phyloP scores from a whole-genome alignment of 2,329 filamentous ascomycete genomes.

The Aspergillus bombycis region DNA sequence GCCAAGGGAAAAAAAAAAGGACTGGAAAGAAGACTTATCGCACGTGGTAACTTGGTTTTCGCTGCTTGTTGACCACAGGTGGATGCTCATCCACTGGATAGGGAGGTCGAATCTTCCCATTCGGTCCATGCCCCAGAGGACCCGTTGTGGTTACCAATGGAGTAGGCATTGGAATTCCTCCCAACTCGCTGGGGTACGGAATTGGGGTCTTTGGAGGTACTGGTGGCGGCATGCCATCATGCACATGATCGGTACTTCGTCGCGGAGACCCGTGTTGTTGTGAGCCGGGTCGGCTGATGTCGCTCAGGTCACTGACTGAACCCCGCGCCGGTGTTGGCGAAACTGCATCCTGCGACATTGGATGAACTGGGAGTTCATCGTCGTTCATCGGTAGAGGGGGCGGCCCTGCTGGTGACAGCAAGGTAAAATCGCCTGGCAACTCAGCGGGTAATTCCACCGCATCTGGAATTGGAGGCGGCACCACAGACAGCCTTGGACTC shows the following conservation, averaged over 20 bases:
- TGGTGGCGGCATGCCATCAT: conserved; percentile 60
- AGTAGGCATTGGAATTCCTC: conserved; percentile 39
- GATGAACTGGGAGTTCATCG: conserved; percentile 32
- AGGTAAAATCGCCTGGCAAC: conserved; percentile 41
- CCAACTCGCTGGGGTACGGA: conserved; percentile 50
- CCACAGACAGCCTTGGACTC: conserved; percentile 31
- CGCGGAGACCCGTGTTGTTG: conserved; percentile 34
- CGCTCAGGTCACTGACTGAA: conserved; percentile 40
- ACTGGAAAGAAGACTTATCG: conserved; percentile 38
- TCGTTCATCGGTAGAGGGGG: conserved; percentile 30
- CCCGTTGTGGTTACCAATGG: conserved; percentile 30
- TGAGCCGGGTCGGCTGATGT: conserved; percentile 32
- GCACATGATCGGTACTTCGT: conserved; percentile 38
- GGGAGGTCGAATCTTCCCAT: conserved; percentile 56
- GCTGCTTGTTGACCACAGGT: conserved; percentile 80
- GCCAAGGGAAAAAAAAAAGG: conserved; percentile 13
- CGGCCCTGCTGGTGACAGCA: conserved; percentile 26
- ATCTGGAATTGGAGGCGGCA: conserved; percentile 49
- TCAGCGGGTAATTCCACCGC: conserved; percentile 65
- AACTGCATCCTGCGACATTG: conserved; percentile 32
- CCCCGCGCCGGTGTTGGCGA: conserved; percentile 28
- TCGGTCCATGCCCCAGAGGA: conserved; percentile 18
- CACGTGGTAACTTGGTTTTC: conserved; percentile 75
- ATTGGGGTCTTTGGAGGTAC: conserved; percentile 78
- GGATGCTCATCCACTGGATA: conserved; percentile 84